Conservation (phyloP, 257 asterid species). For the Solanum sejunctum region DNA sequence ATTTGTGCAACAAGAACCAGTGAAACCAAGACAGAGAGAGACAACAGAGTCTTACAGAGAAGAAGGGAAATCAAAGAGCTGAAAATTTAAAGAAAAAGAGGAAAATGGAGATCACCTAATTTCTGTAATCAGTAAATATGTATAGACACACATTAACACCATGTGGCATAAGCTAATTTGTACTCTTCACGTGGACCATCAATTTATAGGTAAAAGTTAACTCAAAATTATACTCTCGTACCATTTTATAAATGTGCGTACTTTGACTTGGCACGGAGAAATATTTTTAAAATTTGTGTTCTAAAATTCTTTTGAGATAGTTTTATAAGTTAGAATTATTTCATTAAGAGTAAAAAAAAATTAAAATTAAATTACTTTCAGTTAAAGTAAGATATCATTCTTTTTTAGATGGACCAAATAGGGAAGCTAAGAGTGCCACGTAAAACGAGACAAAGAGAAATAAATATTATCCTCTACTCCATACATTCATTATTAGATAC, state of each 20-base stretch:
- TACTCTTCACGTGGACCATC: neutral
- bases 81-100: slow-evolving; percentile 24
- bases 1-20: neutral
- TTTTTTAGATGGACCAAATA: too few species aligned
- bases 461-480: too few species aligned
- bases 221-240: neutral
- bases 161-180: neutral
- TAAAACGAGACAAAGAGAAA: too few species aligned
- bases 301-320: too few species aligned
- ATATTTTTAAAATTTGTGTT: too few species aligned
- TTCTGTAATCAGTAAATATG: neutral
- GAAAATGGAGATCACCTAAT: slow-evolving; percentile 26
- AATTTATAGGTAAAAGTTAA: neutral
- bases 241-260: too few species aligned
- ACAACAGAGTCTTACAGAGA: slow-evolving; percentile 35
- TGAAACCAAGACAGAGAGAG: slow-evolving; percentile 8
- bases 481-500: too few species aligned
- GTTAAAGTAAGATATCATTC: too few species aligned
- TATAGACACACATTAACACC: neutral
- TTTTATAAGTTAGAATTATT: too few species aligned
- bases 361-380: too few species aligned
- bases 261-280: too few species aligned
- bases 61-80: slow-evolving; percentile 10
- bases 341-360: too few species aligned
- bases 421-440: accelerated